phyloP scores from a whole-genome alignment of 2,329 filamentous ascomycete genomes.

The Verticillium alfalfae region DNA sequence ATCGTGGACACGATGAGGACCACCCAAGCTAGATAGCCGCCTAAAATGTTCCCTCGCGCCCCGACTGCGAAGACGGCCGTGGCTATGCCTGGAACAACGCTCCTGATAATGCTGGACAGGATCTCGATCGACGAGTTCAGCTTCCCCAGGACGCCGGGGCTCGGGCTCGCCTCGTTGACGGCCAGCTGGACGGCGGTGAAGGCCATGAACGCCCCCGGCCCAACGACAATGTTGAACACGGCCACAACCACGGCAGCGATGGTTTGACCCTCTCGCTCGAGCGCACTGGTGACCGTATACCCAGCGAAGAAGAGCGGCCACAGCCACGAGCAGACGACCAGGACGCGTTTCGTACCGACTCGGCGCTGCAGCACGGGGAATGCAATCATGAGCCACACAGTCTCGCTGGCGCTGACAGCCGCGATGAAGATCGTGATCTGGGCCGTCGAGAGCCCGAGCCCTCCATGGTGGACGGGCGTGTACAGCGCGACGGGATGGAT shows the following conservation, averaged over 20 bases:
- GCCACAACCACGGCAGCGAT: conserved; percentile 47
- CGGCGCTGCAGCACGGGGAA: conserved; percentile 65
- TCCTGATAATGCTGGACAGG: not conserved
- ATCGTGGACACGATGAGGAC: not conserved
- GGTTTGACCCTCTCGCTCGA: conserved; percentile 42
- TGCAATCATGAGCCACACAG: conserved; percentile 63
- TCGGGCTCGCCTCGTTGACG: conserved; percentile 68
- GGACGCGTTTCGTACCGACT: conserved; percentile 60
- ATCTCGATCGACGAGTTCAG: conserved; percentile 43
- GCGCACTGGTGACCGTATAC: conserved; percentile 50
- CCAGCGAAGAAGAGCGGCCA: conserved; percentile 63
- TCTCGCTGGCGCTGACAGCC: conserved; percentile 59
- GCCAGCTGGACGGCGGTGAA: conserved; percentile 69
- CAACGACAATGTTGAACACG: conserved; percentile 45
- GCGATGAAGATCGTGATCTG: conserved; percentile 65
- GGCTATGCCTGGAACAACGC: not conserved
- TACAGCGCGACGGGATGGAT: conserved; percentile 65
- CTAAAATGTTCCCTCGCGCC: not conserved
- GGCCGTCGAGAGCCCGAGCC: conserved; percentile 55
- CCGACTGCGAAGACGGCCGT: not conserved
- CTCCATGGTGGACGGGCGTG: conserved; percentile 56
- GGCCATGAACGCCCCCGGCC: conserved; percentile 60
- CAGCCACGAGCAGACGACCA: conserved; percentile 42
- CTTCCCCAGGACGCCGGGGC: conserved; percentile 58
- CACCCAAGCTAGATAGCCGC: not conserved